Evolutionary conservation across 1,139 yeast species (phyloP).

Genomic region (Saccharomycopsis hybrid): DNA sequence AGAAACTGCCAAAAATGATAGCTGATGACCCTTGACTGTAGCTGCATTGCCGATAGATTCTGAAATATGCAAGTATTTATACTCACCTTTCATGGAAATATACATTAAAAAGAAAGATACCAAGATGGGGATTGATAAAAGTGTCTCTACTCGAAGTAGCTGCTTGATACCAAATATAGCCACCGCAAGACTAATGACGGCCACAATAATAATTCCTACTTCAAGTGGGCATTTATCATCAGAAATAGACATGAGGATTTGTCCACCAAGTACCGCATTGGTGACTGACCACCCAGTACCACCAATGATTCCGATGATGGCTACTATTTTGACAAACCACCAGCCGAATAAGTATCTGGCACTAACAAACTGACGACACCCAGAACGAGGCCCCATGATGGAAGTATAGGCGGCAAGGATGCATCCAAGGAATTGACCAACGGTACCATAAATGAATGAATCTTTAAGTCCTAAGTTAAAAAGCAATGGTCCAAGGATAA

Average conservation of each 20-base stretch:
- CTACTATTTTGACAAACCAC: constrained; percentile 72
- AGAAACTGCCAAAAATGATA: constrained; percentile 66
- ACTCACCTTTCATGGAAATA: constrained; percentile 39
- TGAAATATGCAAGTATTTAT: constrained; percentile 29
- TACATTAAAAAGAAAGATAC: constrained; percentile 65
- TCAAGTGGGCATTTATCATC: constrained; percentile 58
- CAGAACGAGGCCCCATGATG: constrained; percentile 81
- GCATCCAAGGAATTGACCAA: constrained; percentile 64
- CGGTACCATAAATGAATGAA: constrained; percentile 51
- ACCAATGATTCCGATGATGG: constrained; percentile 63
- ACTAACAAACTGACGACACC: constrained; percentile 80
- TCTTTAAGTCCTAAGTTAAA: constrained; percentile 63
- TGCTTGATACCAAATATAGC: constrained; percentile 74
- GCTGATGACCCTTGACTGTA: constrained; percentile 56
- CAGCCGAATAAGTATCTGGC: constrained; percentile 77
- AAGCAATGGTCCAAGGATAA: constrained; percentile 63
- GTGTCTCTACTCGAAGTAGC: constrained; percentile 60
- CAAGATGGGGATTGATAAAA: constrained; percentile 63
- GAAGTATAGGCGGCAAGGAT: constrained; percentile 74
- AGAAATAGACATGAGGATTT: constrained; percentile 61
- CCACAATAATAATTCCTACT: constrained; percentile 68
- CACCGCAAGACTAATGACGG: constrained; percentile 54
- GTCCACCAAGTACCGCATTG: constrained; percentile 81
- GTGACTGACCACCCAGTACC: constrained; percentile 86
- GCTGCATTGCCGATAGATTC: constrained; percentile 36